Conservation (phyloP, 352 stramenopile genomes). For the Globisporangium parvum region DNA sequence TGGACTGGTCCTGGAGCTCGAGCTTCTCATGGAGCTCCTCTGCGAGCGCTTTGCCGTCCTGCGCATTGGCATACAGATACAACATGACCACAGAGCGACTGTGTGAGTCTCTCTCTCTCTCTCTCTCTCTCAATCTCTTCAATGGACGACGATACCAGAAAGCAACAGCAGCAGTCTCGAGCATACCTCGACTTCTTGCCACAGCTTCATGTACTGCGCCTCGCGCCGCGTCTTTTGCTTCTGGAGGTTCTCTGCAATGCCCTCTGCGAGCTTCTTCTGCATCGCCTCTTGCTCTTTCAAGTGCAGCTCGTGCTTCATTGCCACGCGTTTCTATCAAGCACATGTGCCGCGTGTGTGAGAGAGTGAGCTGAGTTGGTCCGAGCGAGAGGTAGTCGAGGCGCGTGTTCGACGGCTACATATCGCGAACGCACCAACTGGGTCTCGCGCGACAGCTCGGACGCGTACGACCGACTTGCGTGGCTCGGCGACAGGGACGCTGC, state of each 20-base stretch:
- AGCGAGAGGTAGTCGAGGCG: background rate
- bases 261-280: conserved; percentile 50
- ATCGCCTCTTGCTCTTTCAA: conserved; percentile 58
- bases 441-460: conserved; percentile 49
- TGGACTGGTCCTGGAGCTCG: conserved; percentile 56
- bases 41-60: conserved; percentile 50
- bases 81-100: background rate
- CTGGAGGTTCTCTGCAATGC: conserved; percentile 59
- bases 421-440: conserved; percentile 34
- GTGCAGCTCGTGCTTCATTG: conserved; percentile 74
- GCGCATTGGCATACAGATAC: conserved; percentile 1
- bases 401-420: background rate
- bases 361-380: too few species aligned
- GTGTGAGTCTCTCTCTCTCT: too few species aligned
- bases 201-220: conserved; percentile 60
- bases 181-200: conserved; percentile 58
- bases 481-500: conserved; percentile 17
- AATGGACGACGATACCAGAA: too few species aligned
- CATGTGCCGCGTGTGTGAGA: background rate
- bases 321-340: conserved; percentile 44
- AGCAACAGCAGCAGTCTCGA: background rate
- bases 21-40: conserved; percentile 63
- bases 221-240: conserved; percentile 63
- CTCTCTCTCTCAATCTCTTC: too few species aligned
- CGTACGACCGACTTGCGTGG: conserved; percentile 18